phyloP scores from a whole-genome alignment of 495 filamentous ascomycete species.

The Astrocystis sublimbata region DNA sequence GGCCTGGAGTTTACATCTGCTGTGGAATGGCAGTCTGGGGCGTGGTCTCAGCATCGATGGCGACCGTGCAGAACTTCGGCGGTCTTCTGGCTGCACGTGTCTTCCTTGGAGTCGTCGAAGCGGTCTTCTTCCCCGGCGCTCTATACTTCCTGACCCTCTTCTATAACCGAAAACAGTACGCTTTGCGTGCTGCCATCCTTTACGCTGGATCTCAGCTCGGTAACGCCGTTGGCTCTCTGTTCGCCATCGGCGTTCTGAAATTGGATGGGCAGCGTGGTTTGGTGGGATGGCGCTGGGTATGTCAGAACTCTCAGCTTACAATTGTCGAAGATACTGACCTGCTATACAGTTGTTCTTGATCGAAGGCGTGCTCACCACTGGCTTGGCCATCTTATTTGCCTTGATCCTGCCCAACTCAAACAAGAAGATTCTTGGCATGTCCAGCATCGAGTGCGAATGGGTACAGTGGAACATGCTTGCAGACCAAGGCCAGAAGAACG shows the following conservation, averaged over 20 bases:
- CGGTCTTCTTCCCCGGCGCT: conserved; percentile 60
- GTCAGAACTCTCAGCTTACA: too few relatives aligned
- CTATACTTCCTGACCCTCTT: conserved; percentile 65
- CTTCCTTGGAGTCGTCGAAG: conserved; percentile 60
- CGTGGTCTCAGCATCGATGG: conserved; percentile 55
- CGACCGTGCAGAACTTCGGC: conserved; percentile 53
- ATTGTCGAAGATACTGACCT: conserved; percentile 23
- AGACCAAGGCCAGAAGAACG: conserved; percentile 19
- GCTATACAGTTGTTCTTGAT: conserved; percentile 51
- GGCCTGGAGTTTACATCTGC: conserved; percentile 22
- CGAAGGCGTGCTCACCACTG: conserved; percentile 54
- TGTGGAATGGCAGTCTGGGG: conserved; percentile 31
- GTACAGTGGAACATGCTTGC: conserved; percentile 21
- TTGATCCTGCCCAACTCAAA: conserved; percentile 57
- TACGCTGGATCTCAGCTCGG: conserved; percentile 53
- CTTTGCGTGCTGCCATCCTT: conserved; percentile 52
- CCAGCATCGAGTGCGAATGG: conserved; percentile 21
- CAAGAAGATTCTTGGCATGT: conserved; percentile 12
- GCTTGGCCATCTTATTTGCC: conserved; percentile 53
- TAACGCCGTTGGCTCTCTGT: conserved; percentile 53
- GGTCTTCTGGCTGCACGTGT: conserved; percentile 52
- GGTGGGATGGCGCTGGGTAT: conserved; percentile 52
- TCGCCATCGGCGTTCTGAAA: conserved; percentile 49
- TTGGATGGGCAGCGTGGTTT: conserved; percentile 46
- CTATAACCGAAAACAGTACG: conserved; percentile 58